These are phyloP conservation scores for Prunus yedoensis DNA, from an alignment of 331 rosid species.

Conservation along the genomic window DNA sequence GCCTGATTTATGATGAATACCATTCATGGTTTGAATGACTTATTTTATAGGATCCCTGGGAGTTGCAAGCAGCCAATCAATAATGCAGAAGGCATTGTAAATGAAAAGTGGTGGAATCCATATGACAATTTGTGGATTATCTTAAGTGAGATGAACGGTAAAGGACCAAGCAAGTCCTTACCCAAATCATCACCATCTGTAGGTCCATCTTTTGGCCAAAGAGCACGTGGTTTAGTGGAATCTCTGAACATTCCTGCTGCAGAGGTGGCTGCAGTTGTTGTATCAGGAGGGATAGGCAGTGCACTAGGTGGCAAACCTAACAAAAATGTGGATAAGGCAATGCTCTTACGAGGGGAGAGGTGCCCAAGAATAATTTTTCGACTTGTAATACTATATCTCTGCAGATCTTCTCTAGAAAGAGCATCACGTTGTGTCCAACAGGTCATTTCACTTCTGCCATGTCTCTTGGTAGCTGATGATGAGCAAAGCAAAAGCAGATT, in stretches of 20 bases:
- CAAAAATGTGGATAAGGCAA: slow-evolving; percentile 83
- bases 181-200: slow-evolving; percentile 62
- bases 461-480: slow-evolving; percentile 80
- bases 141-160: slow-evolving; percentile 76
- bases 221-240: slow-evolving; percentile 98
- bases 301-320: slow-evolving; percentile 87
- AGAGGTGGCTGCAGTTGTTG: slow-evolving; percentile 99
- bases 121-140: slow-evolving; percentile 81
- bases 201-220: slow-evolving; percentile 87
- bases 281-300: slow-evolving; percentile 89
- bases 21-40: slow-evolving; percentile 27
- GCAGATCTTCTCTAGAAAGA: slow-evolving; percentile 86
- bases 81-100: slow-evolving; percentile 49
- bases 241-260: slow-evolving; percentile 98
- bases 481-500: slow-evolving; percentile 94
- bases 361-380: slow-evolving; percentile 88
- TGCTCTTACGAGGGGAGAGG: slow-evolving; percentile 89
- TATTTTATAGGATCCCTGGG: slow-evolving; percentile 41
- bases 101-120: slow-evolving; percentile 84
- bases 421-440: slow-evolving; percentile 83
- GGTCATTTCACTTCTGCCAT: slow-evolving; percentile 80
- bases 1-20: slow-evolving; percentile 8
- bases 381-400: slow-evolving; percentile 80
- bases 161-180: slow-evolving; percentile 65
- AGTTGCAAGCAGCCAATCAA: slow-evolving; percentile 44